phyloP scores from a whole-genome alignment of 2,329 filamentous ascomycete species.

The Orbilia oligospora region DNA sequence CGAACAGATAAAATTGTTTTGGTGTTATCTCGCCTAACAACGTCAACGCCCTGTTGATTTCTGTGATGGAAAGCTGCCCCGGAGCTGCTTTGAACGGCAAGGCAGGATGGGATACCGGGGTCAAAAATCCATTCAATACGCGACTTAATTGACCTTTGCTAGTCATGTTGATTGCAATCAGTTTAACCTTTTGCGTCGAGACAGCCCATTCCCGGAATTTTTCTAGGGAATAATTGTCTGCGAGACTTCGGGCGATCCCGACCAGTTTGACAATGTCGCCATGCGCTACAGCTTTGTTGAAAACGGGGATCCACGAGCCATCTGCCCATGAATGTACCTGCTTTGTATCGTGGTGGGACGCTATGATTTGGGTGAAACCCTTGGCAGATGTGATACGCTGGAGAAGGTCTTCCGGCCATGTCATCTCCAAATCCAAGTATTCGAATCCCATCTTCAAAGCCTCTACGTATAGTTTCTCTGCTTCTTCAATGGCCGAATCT shows the following conservation, averaged over 20 bases:
- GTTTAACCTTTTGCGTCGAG: constrained; percentile 78
- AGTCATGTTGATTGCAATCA: constrained; percentile 98
- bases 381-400: constrained; percentile 76
- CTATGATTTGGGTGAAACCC: constrained; percentile 85
- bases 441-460: constrained; percentile 89
- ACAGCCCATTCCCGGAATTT: constrained; percentile 83
- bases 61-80: constrained; percentile 89
- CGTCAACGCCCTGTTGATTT: constrained; percentile 84
- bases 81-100: constrained; percentile 95
- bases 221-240: constrained; percentile 88
- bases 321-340: constrained; percentile 87
- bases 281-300: constrained; percentile 89
- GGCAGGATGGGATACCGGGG: constrained; percentile 89
- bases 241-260: constrained; percentile 80
- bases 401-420: constrained; percentile 82
- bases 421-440: constrained; percentile 93
- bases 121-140: constrained; percentile 92
- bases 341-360: constrained; percentile 91
- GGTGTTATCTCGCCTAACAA: constrained; percentile 83
- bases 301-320: constrained; percentile 90
- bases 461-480: constrained; percentile 80
- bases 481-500: constrained; percentile 79
- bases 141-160: constrained; percentile 87
- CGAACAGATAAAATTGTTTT: constrained; percentile 88
- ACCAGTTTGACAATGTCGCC: constrained; percentile 96